Evolutionary conservation across 2,329 filamentous ascomycete genomes (phyloP), one percentile per base, ranked within the genome.

Genomic region (Hymenoscyphus infarciens): DNA sequence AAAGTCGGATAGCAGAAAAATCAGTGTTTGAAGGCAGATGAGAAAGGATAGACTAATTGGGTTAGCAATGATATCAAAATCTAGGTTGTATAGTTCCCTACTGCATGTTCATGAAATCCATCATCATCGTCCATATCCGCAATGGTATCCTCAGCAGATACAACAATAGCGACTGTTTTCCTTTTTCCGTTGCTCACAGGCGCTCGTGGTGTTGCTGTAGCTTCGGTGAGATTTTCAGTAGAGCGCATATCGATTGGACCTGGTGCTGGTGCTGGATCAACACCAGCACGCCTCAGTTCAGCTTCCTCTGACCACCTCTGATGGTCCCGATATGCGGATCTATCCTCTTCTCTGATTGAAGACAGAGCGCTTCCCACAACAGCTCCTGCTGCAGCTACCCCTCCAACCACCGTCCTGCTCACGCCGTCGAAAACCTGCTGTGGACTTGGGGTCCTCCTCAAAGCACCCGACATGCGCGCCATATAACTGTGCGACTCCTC

Each of bases 271-370:
- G 59, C 53, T 73, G 75, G 59, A 74, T 75, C 62, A 71, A 77
- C 61, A 77, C 77, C 69, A 61, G 82, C 79, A 69, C 79, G 79
- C 72, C 89, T 86, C 57, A 89, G 83, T 70, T 91, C 88, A 25
- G 89, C 91, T 77, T 97, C 93, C 75, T 97, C 92, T 15, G 89
- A 92, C 94, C 94, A 97, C 59, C 91, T 87, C 74, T 91, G 90
- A 76, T 95, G 91, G 75, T 97, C 94, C 67, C 87, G 87, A 74
- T 89, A 95, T 59, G 89, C 89, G 65, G 86, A 84, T 73, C 86
- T 87, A 73, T 93, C 90, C 73, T 96, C 92, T 74, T 97, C 91
- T 61, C 90, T 84, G 68, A 96, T 95, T 16, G 90, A 88, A 60
- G 88, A 88, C 68, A 97, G 80, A 29, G 92, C 92, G 65, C 89